phyloP scores from a whole-genome alignment of 495 filamentous ascomycete genomes.

The Neurospora sp. region DNA sequence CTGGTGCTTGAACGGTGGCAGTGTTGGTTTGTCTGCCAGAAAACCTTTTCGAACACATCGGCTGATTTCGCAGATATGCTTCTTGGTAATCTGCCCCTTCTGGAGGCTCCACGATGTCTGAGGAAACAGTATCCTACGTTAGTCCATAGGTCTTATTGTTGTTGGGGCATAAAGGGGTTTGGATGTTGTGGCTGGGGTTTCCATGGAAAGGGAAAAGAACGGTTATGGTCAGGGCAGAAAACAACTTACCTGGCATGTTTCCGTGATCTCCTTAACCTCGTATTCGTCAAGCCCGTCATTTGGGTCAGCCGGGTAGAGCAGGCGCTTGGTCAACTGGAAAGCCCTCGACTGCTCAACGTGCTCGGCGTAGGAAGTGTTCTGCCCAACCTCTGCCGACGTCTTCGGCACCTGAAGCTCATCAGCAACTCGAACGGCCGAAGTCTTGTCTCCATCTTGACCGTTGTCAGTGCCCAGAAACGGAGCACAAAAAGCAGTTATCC shows the following conservation, averaged over 20 bases:
- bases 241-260: not conserved
- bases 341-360: not conserved
- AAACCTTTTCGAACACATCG: not conserved
- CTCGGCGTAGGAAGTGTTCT: not conserved
- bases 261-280: not conserved
- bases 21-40: not conserved
- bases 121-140: not conserved
- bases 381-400: not conserved
- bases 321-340: not conserved
- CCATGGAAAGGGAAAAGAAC: not conserved
- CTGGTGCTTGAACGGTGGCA: not conserved
- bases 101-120: not conserved
- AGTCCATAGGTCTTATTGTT: not conserved
- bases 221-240: not conserved
- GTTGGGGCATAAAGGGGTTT: not conserved
- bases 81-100: not conserved
- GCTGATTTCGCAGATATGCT: not conserved
- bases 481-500: not conserved
- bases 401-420: not conserved
- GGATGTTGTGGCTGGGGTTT: not conserved
- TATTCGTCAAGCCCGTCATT: not conserved
- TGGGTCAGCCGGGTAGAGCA: not conserved
- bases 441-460: not conserved
- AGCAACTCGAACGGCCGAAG: not conserved
- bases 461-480: not conserved